Evolutionary conservation across 1,284 basidiomycete genomes (phyloP), one percentile per base, ranked within the genome.

Genomic region (Puccinia hordei): DNA sequence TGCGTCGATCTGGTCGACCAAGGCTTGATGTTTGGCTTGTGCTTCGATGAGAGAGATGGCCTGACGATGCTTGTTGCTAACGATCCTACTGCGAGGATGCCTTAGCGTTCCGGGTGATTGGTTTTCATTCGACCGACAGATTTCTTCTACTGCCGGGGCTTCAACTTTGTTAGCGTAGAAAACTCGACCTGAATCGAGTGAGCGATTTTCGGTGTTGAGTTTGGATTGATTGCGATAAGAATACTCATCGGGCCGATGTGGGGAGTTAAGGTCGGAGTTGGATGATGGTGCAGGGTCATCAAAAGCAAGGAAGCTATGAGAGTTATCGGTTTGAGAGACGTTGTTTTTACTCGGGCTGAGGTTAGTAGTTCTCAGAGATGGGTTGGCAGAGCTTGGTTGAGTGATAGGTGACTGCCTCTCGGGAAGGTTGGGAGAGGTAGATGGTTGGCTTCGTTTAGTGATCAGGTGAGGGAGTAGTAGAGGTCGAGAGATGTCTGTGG

Each of bases 391-490:
- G 66, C 30, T n/a, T 0, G 17, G 24, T 19, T 59, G 57, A 46
- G 22, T 19, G 66, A 30, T 24, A 9, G 41, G 15, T 1, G 61
- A 41, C n/a, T 38, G 12, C 8, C 27, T 49, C 8, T 41, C 49
- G 38, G 38, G 17, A n/a, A 30, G 27, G 19, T 46, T 35, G n/a
- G 49, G 24, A 12, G 49, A 49, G 27, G 66, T 35, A 15, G 66
- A 27, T 17, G 44, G 51, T 55, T 53, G 44, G 51, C 13, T 17
- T 12, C 75, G 30, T 57, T 69, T 44, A 12, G 46, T 69, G 46
- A 77, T 30, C 19, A 66, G 44, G 49, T 69, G 68, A 27, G 75
- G 75, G 13, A 77, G 63, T 17, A 77, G 33, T 30, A 77, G 65
- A 53, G 59, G 61, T 24, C 44, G n/a, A 4, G 66, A 49, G 44